Base-by-base conservation (phyloP, 352 stramenopile genomes). In the Pythium sukuiense region DNA sequence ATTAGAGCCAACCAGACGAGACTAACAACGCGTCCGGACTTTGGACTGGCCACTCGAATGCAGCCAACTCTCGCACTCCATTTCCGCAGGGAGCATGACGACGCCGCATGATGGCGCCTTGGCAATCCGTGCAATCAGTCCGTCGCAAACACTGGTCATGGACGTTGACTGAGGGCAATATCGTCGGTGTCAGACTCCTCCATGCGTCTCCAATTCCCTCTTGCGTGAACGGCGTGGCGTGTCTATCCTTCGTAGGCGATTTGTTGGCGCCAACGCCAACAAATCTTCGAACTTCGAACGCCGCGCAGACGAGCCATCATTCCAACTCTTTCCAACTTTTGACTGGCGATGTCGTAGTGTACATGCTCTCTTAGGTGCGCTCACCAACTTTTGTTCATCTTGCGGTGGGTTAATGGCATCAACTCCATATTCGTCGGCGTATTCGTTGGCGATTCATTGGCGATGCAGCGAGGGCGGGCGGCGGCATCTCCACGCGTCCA, bases 281-380 rank as follows among this genome's bases (percentile, higher is more conserved):
- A 39, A 56, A 56, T 56, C 49, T 50, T 50, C 27, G 49, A 33
- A 56, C 24, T 56, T 33, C 27, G 30, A 33, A 56, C 26, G 16
- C 11, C 39, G 13, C 16, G n/a, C 49, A 56, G 49, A 56, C 30
- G 49, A 56, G 49, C 49, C 49, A 56, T 11, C 8, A 6, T 55
- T 18, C 48, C 20, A 33, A 55, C 8, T 13, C 6, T 50, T 50
- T n/a, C 43, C 29, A 27, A 18, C 2, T 30, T 50, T 50, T 50
- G 43, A 50, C 43, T 50, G 43, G 43, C 43, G 43, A 50, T 37
- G 49, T 13, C n/a, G 49, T 56, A 56, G 4, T 27, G 49, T 56
- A 27, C 9, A 13, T 56, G 26, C 27, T 39, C 49, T 39, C 54
- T 59, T 59, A 59, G 54, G 54, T 59, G 43, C 43, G 43, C 30